A percentile compares a stretch with the other conserved stretches of the same genome.
These are phyloP conservation scores for Pseudocercospora macadamiae DNA, from an alignment of 2,329 filamentous ascomycete genomes.

Conservation along the genomic window DNA sequence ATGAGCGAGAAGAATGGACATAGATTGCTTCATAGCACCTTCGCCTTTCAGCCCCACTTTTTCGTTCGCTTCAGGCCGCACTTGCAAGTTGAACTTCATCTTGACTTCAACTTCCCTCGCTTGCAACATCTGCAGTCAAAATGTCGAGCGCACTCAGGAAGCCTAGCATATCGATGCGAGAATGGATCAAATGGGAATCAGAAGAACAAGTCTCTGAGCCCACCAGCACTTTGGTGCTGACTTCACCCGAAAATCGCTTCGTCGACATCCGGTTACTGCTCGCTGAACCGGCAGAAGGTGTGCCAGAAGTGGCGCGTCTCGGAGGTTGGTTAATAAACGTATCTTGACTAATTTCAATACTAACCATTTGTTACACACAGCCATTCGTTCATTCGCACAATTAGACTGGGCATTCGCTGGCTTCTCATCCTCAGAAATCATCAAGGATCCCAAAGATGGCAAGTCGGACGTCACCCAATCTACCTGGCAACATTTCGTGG, in stretches of 20 bases:
- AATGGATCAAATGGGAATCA: conserved; percentile 63
- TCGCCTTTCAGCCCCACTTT: neutral
- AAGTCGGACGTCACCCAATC: conserved; percentile 33
- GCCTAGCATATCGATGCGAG: conserved; percentile 57
- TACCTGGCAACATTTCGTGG: conserved; percentile 63
- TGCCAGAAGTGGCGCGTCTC: conserved; percentile 8
- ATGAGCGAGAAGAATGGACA: neutral
- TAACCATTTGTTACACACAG: no score
- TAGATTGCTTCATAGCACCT: conserved; percentile 8
- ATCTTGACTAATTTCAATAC: no score
- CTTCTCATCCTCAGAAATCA: conserved; percentile 46
- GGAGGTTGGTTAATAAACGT: no score
- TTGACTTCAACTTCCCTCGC: neutral
- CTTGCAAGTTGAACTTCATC: neutral
- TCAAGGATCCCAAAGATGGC: conserved; percentile 2
- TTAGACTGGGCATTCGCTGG: conserved; percentile 71
- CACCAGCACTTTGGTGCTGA: conserved; percentile 67
- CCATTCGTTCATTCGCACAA: conserved; percentile 35
- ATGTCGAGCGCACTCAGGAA: no score
- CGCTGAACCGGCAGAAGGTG: conserved; percentile 22
- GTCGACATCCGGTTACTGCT: conserved; percentile 63
- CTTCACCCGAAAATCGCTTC: conserved; percentile 60
- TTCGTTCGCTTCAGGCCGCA: neutral
- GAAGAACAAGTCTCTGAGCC: conserved; percentile 55
- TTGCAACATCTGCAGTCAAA: no score